These are phyloP conservation scores for Termitomyces sp. DNA, from an alignment of 768 basidiomycete species.

Conservation along the genomic window DNA sequence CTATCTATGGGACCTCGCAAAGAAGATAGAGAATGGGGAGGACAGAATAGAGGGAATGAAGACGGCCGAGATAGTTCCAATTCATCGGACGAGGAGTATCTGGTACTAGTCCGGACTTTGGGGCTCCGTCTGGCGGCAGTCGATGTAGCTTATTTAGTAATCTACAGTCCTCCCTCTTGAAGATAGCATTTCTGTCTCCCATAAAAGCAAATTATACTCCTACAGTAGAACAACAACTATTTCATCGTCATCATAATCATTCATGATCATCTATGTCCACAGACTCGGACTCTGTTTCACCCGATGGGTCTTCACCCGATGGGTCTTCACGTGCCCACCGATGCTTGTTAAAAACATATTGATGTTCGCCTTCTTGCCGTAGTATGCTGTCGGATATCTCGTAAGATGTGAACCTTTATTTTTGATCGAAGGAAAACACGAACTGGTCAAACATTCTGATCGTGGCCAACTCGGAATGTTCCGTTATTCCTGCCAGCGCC, in stretches of 20 bases:
- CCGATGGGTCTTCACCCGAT: constrained; percentile 22
- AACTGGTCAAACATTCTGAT: constrained; percentile 73
- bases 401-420: neutral
- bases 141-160: neutral
- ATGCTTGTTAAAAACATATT: constrained; percentile 51
- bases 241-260: constrained; percentile 9
- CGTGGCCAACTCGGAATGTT: constrained; percentile 34
- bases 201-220: neutral
- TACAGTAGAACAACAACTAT: neutral
- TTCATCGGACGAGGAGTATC: constrained; percentile 76
- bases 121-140: neutral
- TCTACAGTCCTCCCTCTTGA: constrained; percentile 2
- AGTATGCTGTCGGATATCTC: constrained; percentile 39
- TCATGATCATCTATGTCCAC: constrained; percentile 17
- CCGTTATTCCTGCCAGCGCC: constrained; percentile 22
- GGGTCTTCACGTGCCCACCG: constrained; percentile 26
- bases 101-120: constrained; percentile 57
- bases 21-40: constrained; percentile 59
- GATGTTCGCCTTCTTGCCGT: constrained; percentile 45
- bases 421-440: neutral
- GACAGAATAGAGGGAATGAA: constrained; percentile 55
- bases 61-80: constrained; percentile 53
- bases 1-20: constrained; percentile 86
- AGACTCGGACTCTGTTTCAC: constrained; percentile 14
- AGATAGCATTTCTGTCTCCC: neutral